These are phyloP conservation scores for Gossypium ekmanianum DNA, from an alignment of 345 rosid genomes.

Conservation along the genomic window DNA sequence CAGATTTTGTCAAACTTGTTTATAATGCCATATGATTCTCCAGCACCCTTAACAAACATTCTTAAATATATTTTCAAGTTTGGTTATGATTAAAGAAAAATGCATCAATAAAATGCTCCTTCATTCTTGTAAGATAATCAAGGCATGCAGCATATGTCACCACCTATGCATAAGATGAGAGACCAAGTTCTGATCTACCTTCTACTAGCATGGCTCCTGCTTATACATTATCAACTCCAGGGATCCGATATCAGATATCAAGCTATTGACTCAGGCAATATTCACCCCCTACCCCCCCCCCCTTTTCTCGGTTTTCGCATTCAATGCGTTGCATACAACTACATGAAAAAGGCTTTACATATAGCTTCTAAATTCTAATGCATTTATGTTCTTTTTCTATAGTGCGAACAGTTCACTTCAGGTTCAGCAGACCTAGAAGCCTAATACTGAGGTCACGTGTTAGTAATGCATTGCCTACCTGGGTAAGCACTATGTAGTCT, in stretches of 20 bases:
- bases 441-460: conserved; percentile 17
- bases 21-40: conserved; percentile 48
- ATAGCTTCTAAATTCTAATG: background rate
- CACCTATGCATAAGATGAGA: conserved; percentile 34
- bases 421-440: conserved; percentile 25
- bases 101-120: conserved; percentile 22
- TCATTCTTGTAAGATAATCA: conserved; percentile 20
- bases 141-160: conserved; percentile 23
- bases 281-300: background rate
- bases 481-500: conserved; percentile 31
- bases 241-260: conserved; percentile 28
- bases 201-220: conserved; percentile 38
- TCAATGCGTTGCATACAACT: background rate
- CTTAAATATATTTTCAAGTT: conserved; percentile 30
- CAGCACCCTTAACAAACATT: conserved; percentile 33
- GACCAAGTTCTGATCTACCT: conserved; percentile 22
- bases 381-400: background rate
- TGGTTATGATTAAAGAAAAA: conserved; percentile 33
- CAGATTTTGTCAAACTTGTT: conserved; percentile 18
- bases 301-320: background rate
- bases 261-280: conserved; percentile 45
- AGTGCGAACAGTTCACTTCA: conserved; percentile 30
- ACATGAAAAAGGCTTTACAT: background rate
- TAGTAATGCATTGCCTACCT: conserved; percentile 21
- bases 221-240: conserved; percentile 25